Evolutionary conservation across 768 basidiomycete species (phyloP).

Genomic region (Boletus rubescentipes): DNA sequence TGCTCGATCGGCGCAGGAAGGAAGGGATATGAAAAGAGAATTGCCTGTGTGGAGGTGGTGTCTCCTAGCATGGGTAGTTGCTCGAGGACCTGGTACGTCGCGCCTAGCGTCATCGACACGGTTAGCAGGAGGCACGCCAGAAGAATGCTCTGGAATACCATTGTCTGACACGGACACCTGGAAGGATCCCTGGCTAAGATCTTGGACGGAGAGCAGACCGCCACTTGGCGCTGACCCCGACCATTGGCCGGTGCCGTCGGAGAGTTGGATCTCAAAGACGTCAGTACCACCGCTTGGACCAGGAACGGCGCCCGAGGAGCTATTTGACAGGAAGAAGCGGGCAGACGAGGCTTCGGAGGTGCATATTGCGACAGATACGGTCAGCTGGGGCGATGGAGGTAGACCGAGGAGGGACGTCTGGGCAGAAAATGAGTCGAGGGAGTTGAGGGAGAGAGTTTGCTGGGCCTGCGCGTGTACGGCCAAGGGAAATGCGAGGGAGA

Average conservation of each 20-base stretch:
- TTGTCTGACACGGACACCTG: conserved; percentile 57
- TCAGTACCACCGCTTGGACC: conserved; percentile 38
- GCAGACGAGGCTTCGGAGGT: conserved; percentile 35
- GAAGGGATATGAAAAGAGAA: conserved; percentile 69
- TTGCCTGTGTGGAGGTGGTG: conserved; percentile 67
- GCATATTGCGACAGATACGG: conserved; percentile 53
- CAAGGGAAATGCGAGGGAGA: background rate
- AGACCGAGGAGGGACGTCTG: conserved; percentile 39
- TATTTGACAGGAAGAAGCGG: conserved; percentile 62
- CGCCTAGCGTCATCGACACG: conserved; percentile 33
- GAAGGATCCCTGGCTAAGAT: conserved; percentile 43
- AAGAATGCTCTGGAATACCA: conserved; percentile 27
- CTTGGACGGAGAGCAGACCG: conserved; percentile 52
- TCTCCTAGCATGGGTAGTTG: conserved; percentile 64
- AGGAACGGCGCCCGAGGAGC: conserved; percentile 36
- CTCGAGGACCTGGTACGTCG: conserved; percentile 46
- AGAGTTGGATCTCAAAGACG: conserved; percentile 48
- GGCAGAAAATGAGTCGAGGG: conserved; percentile 33
- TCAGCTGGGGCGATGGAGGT: conserved; percentile 39
- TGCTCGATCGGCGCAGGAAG: conserved; percentile 24
- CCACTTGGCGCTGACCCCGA: conserved; percentile 45
- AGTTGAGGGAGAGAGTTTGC: conserved; percentile 37
- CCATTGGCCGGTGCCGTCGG: conserved; percentile 53
- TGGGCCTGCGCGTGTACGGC: conserved; percentile 5
- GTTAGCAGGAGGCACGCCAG: background rate